A percentile compares a stretch with the other conserved stretches of the same genome.
phyloP scores from a whole-genome alignment of 768 basidiomycete species.

The Termitomyces sp. region DNA sequence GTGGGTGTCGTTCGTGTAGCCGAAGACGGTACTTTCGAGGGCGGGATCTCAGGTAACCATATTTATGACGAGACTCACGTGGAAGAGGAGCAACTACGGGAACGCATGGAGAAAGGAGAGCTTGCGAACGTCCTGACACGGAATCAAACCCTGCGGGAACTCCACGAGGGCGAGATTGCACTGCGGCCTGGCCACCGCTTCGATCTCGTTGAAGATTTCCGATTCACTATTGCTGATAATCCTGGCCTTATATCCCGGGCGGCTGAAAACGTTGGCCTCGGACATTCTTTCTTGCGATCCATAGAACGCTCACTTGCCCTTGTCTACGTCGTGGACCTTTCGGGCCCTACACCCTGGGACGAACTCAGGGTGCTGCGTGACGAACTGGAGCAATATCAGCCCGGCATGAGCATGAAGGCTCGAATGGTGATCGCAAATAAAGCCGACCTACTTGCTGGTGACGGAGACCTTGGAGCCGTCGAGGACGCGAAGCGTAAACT shows the following conservation, averaged over 20 bases:
- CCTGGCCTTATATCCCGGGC: conserved; percentile 86
- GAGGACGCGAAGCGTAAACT: conserved; percentile 54
- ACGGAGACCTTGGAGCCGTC: conserved; percentile 41
- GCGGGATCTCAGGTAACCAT: conserved; percentile 38
- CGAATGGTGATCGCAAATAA: conserved; percentile 92
- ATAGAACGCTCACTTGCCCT: conserved; percentile 90
- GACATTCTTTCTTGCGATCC: conserved; percentile 88
- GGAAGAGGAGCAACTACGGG: conserved; percentile 42
- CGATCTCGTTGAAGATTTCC: conserved; percentile 64
- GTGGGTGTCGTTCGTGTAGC: conserved; percentile 85
- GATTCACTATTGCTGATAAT: conserved; percentile 97
- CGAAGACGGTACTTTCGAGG: conserved; percentile 73
- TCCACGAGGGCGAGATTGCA: conserved; percentile 8
- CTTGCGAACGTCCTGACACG: conserved; percentile 44
- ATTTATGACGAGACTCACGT: conserved; percentile 64
- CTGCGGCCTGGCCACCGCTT: conserved; percentile 43
- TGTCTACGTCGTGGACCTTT: conserved; percentile 89
- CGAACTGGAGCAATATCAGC: conserved; percentile 82
- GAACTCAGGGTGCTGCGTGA: conserved; percentile 66
- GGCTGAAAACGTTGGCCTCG: conserved; percentile 86
- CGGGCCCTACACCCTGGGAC: conserved; percentile 66
- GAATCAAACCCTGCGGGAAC: conserved; percentile 31
- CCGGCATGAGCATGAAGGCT: conserved; percentile 71
- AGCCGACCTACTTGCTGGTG: conserved; percentile 73
- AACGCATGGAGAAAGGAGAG: conserved; percentile 46